phyloP scores from a whole-genome alignment of 352 stramenopile genomes.

The Phytopythium sindhum region DNA sequence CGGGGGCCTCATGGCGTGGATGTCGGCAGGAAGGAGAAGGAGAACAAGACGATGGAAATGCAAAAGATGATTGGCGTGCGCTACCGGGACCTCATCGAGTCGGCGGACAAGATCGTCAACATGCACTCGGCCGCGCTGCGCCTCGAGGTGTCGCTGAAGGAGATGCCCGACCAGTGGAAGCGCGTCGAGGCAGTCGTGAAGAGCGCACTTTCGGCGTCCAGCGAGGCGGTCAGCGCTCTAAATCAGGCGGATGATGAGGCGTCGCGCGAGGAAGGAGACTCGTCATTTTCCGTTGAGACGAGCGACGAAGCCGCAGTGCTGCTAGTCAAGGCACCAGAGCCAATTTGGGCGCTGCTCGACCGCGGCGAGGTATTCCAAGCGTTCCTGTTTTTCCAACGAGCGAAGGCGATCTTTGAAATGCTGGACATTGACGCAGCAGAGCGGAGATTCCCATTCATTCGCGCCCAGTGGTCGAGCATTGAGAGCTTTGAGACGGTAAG shows the following conservation, averaged over 20 bases:
- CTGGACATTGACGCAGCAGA: slow-evolving; percentile 14
- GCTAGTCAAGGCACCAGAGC: slow-evolving; percentile 53
- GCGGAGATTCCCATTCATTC: slow-evolving; percentile 56
- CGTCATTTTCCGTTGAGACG: neutral
- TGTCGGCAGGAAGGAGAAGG: slow-evolving; percentile 65
- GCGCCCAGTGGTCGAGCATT: slow-evolving; percentile 61
- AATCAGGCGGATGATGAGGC: neutral
- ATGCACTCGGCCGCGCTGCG: slow-evolving; percentile 88
- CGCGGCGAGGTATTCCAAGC: slow-evolving; percentile 51
- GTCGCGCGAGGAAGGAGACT: neutral
- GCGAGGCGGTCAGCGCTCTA: neutral
- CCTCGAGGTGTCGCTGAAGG: slow-evolving; percentile 76
- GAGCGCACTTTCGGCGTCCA: slow-evolving; percentile 15
- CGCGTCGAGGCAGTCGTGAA: slow-evolving; percentile 47
- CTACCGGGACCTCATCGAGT: slow-evolving; percentile 92
- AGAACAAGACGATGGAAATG: slow-evolving; percentile 88
- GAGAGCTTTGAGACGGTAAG: slow-evolving; percentile 57
- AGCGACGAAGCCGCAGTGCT: slow-evolving; percentile 40
- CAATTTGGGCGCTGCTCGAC: slow-evolving; percentile 71
- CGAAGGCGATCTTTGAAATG: slow-evolving; percentile 26
- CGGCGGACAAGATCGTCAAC: slow-evolving; percentile 89
- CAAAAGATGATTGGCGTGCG: slow-evolving; percentile 92
- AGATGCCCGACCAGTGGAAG: slow-evolving; percentile 84
- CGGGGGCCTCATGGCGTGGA: neutral
- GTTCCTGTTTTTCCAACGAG: slow-evolving; percentile 42